Base-by-base conservation (phyloP, 768 basidiomycete species). In the Mycena vitilis region DNA sequence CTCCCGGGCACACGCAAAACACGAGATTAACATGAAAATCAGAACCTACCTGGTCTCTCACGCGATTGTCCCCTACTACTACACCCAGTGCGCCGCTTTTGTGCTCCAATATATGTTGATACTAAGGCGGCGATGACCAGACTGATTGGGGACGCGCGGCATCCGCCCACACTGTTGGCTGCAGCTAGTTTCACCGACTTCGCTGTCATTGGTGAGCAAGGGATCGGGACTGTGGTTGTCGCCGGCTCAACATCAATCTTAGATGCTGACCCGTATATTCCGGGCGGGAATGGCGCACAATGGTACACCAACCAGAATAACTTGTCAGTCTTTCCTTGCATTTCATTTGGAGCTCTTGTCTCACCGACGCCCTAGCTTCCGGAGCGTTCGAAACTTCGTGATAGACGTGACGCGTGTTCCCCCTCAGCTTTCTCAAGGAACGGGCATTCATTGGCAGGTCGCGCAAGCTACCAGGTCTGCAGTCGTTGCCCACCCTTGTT, bases 391-490 rank as follows among this genome's bases (percentile, higher is more conserved):
- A 65, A 94, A 94, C 77, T 85, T 94, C 63, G 81, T 92, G 51
- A 91, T 94, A 69, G 93, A 94, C 75, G 79, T 89, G 60, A 81
- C 83, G 57, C 53, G 82, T 57, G 85, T 91, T 65, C 87, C 89
- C 42, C 79, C 90, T 2, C 75, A 53, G 0, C 1, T 49, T 37
- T 63, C 49, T 1, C 80, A 85, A 71, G 91, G 87, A 51, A 92
- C 90, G 15, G 93, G 91, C 45, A 81, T 95, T 45, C 93, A 95
- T 74, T 95, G 93, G 93, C 93, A 95, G 79, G 90, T 94, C 34
- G 87, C 93, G 0, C 93, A 95, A 20, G 44, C 18, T 40, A 40
- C 36, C 53, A 54, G 34, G 53, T 54, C 37, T n/a, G 53, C 30
- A 40, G 10, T 40, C 15, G 40, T 2, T 7, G n/a, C 20, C 10